Evolutionary conservation across 148 eudicot genomes (phyloP).

Genomic region (Spergularia marina): DNA sequence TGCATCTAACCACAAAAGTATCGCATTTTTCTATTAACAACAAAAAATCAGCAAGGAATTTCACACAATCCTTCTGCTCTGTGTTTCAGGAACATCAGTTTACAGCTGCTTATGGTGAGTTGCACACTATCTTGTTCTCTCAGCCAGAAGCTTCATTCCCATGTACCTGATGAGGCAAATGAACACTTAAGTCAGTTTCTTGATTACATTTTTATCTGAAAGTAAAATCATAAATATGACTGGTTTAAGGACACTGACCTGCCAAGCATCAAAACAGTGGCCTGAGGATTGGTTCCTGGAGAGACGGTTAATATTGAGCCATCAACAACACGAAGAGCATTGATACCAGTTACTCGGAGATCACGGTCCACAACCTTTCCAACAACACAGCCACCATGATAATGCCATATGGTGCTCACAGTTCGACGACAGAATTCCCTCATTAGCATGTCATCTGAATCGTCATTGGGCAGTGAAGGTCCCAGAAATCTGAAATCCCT

Average conservation of each 20-base stretch:
- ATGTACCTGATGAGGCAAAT: conserved; percentile 45
- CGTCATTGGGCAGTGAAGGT: conserved; percentile 61
- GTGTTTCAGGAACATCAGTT: background rate
- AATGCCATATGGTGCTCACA: conserved; percentile 92
- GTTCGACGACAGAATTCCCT: conserved; percentile 61
- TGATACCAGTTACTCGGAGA: conserved; percentile 61
- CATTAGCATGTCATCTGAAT: conserved; percentile 49
- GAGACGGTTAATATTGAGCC: conserved; percentile 69
- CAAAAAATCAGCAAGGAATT: background rate
- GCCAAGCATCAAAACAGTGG: conserved; percentile 87
- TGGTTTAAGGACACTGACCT: conserved; percentile 38
- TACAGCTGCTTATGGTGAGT: background rate
- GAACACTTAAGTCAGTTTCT: background rate
- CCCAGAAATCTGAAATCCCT: conserved; percentile 73
- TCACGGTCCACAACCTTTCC: conserved; percentile 77
- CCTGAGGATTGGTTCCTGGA: conserved; percentile 97
- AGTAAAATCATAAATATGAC: background rate
- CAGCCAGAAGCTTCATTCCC: conserved; percentile 55
- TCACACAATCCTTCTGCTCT: background rate
- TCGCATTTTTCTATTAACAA: conserved; percentile 7
- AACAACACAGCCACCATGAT: conserved; percentile 91
- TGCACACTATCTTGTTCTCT: conserved; percentile 32
- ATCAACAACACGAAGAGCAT: conserved; percentile 69
- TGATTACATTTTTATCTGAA: background rate
- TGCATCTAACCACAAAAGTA: background rate